Evolutionary conservation across 208 protist genomes (phyloP), one percentile per base, ranked within the genome.

Genomic region (Leishmania guyanensis): DNA sequence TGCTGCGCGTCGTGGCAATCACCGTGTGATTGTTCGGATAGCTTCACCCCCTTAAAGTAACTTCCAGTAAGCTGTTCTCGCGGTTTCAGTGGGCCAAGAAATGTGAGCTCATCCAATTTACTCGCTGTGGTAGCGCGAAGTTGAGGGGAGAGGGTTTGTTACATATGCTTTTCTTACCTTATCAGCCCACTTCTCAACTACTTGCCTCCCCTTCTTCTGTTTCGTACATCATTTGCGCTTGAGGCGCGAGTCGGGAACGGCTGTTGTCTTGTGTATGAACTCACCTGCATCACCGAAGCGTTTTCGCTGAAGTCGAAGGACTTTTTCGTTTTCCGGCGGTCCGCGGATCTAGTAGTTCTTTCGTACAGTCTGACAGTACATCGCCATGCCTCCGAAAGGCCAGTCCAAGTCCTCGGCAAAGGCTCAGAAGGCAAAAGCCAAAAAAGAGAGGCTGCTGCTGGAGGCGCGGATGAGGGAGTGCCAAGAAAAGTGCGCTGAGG

Each of bases 401-500:
- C 68, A 43, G 36, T 74, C 78, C 48, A 88, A 86, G 54, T 66
- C 74, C 3, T 62, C 74, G 29, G 68, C 83, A 29, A 85, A 82
- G 53, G 81, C 77, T n/a, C 83, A 85, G 58, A 88, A 84, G 60
- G 81, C 79, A 36, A 89, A 94, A 50, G 91, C 92, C 66, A 84
- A 88, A 46, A 96, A 95, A 77, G 90, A 96, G 71, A 88, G 85
- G 60, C 94, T 96, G 83, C 76, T 93, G 5, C 84, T 97, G 17
- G 94, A 98, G 74, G 90, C 92, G 22, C 78, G 69, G 17, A 97
- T 96, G 29, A 94, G 90, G 70, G 86, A 91, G 26, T 93, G 88
- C 16, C 46, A 92, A 48, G 90, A 93, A 56, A 96, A 96, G 84
- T 94, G 90, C 78, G 88, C 89, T 50, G 94, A 97, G 76, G 95